Evolutionary conservation across 768 basidiomycete genomes (phyloP).

Genomic region (Russula virescens): DNA sequence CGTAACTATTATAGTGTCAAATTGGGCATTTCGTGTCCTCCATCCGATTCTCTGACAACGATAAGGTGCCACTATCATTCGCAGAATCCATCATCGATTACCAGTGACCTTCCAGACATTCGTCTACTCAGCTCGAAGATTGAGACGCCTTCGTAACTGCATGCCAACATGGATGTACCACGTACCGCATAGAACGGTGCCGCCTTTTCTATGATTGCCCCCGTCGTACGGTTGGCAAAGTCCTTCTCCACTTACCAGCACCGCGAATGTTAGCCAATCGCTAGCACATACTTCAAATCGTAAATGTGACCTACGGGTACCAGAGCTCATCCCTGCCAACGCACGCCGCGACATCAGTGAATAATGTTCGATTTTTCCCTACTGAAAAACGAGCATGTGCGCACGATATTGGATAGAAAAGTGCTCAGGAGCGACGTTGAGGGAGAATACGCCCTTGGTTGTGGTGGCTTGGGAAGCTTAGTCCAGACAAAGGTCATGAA

Average conservation of each 20-base stretch:
- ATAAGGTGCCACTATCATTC: no score
- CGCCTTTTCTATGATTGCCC: conserved; percentile 11
- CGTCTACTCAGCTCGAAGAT: conserved; percentile 1
- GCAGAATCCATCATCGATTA: no score
- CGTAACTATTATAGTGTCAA: background rate
- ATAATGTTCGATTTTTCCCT: no score
- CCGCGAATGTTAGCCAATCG: background rate
- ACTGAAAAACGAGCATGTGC: background rate
- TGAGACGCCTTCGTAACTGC: background rate
- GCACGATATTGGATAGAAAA: conserved; percentile 8
- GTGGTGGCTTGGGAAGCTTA: background rate
- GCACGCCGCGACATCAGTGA: background rate
- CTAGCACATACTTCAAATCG: background rate
- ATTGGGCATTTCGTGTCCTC: background rate
- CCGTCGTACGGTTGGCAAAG: conserved; percentile 16
- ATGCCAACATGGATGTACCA: background rate
- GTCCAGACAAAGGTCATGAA: background rate
- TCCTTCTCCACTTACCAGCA: conserved; percentile 9
- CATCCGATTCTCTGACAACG: background rate
- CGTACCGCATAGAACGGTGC: conserved; percentile 15
- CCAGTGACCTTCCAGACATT: conserved; percentile 1
- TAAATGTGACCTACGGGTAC: conserved; percentile 5
- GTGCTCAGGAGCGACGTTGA: background rate
- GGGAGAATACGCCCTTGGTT: conserved; percentile 3
- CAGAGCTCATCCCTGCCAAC: conserved; percentile 15